Conservation (phyloP, 805 yeast species). For the Candida adriatica region DNA sequence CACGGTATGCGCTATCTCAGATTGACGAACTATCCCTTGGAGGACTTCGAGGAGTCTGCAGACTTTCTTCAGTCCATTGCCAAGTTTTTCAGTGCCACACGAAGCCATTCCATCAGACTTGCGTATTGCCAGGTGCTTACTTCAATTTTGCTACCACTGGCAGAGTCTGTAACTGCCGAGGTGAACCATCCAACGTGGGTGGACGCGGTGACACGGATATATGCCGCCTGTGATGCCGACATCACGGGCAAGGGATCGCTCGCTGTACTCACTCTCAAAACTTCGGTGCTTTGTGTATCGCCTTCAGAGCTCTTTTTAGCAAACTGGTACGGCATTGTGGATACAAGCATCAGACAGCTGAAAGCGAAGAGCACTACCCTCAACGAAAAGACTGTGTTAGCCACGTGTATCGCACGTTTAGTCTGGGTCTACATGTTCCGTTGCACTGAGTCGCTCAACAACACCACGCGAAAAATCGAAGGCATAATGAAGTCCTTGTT, state of each 20-base stretch:
- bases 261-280: slow-evolving; percentile 55
- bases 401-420: slow-evolving; percentile 64
- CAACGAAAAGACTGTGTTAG: slow-evolving; percentile 44
- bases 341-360: slow-evolving; percentile 49
- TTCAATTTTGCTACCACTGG: slow-evolving; percentile 70
- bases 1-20: slow-evolving; percentile 88
- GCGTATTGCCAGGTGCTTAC: slow-evolving; percentile 85
- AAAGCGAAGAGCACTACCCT: slow-evolving; percentile 49
- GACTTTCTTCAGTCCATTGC: slow-evolving; percentile 82
- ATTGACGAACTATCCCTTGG: slow-evolving; percentile 79
- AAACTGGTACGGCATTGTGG: slow-evolving; percentile 67
- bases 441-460: slow-evolving; percentile 81
- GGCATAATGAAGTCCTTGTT: slow-evolving; percentile 51
- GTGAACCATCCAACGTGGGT: slow-evolving; percentile 96
- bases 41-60: slow-evolving; percentile 87
- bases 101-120: slow-evolving; percentile 54
- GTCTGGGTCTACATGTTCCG: slow-evolving; percentile 88
- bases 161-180: slow-evolving; percentile 85
- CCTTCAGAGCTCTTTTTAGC: slow-evolving; percentile 67
- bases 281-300: slow-evolving; percentile 73
- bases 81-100: slow-evolving; percentile 67
- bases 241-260: slow-evolving; percentile 53
- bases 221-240: slow-evolving; percentile 40
- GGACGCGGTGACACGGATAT: slow-evolving; percentile 63
- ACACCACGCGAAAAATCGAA: slow-evolving; percentile 75